Evolutionary conservation across 805 yeast species (phyloP), one percentile per base, ranked within the genome.

Genomic region (Candida nonsorbophila): DNA sequence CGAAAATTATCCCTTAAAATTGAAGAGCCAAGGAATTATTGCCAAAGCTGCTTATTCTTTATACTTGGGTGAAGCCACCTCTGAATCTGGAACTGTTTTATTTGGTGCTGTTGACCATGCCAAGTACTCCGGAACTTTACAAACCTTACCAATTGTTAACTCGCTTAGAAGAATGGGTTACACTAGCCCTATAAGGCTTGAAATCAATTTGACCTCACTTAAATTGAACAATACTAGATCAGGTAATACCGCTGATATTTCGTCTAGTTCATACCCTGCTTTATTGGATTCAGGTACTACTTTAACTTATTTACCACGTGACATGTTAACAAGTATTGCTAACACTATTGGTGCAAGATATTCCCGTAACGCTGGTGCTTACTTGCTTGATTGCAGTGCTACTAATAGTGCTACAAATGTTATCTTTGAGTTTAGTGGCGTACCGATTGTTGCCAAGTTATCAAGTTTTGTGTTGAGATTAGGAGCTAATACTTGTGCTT

Each of bases 351-450:
- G 65, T 19, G 76, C 79, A 2, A 15, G 42, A 2, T 79, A 65
- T 39, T 57, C 69, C 6, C 19, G 43, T 2, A 27, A 40, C 2
- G 39, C 57, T 5, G 77, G 74, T 1, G 68, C 65, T 25, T 80
- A 76, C 45, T 17, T 56, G 6, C 46, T 72, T 39, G 49, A 49
- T 4, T 81, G 87, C 49, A 35, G 45, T 16, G 28, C 35, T 12
- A 37, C 33, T 27, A 22, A 36, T 20, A 23, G 22, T 14, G 32
- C 36, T 42, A 54, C 38, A 20, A 29, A 37, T 7, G 36, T 74
- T 7, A 57, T 59, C 22, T 74, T 74, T 41, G 58, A 71, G 41
- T 77, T 82, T 54, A 74, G 76, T 35, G 87, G 85, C 5, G 49
- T 64, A n/a, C 44, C 50, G 7, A 72, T 81, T 33, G 47, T 58